Percentiles rank a stretch among this genome's conserved stretches.
Conservation (phyloP, 2,329 filamentous ascomycete genomes). For the Rhynchosporium graminicola region DNA sequence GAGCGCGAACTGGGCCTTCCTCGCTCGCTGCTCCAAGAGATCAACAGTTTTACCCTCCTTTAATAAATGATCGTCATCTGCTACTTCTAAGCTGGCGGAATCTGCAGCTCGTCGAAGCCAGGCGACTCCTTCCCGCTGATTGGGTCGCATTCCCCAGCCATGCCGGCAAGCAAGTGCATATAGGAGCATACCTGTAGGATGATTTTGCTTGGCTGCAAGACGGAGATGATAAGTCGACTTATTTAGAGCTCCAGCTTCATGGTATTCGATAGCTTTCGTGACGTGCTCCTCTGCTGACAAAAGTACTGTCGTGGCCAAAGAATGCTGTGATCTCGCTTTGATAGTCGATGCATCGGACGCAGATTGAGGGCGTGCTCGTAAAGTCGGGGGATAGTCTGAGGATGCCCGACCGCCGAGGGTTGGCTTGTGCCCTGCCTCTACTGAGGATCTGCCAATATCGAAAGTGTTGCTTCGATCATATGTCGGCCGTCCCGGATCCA, state of each 20-base stretch:
- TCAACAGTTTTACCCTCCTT: conserved; percentile 66
- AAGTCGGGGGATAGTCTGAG: conserved; percentile 42
- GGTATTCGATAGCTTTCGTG: conserved; percentile 83
- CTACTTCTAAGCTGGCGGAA: conserved; percentile 76
- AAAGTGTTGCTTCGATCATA: conserved; percentile 53
- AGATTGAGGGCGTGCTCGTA: conserved; percentile 38
- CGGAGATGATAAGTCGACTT: conserved; percentile 97
- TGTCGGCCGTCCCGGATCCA: conserved; percentile 50
- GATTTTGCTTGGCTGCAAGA: conserved; percentile 79
- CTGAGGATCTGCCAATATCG: conserved; percentile 48
- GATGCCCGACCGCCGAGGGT: conserved; percentile 46
- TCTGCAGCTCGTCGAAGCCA: conserved; percentile 94
- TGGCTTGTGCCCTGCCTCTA: conserved; percentile 52
- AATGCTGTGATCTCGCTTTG: conserved; percentile 50
- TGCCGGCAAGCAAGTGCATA: conserved; percentile 95
- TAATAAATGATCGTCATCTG: conserved; percentile 71
- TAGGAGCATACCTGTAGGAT: conserved; percentile 92
- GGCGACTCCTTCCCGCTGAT: conserved; percentile 83
- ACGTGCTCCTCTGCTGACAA: conserved; percentile 87
- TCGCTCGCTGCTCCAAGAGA: conserved; percentile 71
- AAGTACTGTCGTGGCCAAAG: conserved; percentile 59
- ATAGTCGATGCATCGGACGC: conserved; percentile 39
- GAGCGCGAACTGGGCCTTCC: conserved; percentile 89
- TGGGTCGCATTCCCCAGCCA: conserved; percentile 96
- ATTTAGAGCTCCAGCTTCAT: conserved; percentile 82